phyloP scores from a whole-genome alignment of 371 early-diverging fungal species.

The Mortierella sp. region DNA sequence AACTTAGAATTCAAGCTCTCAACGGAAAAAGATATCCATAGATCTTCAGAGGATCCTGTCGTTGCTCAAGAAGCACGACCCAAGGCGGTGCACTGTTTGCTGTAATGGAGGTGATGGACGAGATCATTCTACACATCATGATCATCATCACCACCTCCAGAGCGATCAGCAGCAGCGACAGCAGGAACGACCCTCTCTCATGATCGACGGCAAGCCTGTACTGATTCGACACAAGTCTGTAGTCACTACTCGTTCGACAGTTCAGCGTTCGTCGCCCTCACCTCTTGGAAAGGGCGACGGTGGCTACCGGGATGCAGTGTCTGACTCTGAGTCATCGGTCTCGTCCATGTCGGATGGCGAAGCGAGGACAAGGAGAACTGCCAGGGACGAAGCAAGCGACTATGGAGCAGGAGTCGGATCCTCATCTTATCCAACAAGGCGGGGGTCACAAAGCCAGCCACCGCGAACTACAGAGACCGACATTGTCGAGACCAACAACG shows the following conservation, averaged over 20 bases:
- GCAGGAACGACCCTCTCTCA: conserved; percentile 2
- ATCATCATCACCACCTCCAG: background rate
- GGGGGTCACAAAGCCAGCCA: background rate
- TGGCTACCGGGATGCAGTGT: background rate
- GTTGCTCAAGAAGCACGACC: conserved; percentile 41
- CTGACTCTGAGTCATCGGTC: background rate
- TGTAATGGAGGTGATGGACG: conserved; percentile 25
- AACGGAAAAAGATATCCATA: conserved; percentile 32
- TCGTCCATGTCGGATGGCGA: background rate
- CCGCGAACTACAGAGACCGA: background rate
- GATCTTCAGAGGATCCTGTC: conserved; percentile 36
- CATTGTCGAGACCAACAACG: background rate
- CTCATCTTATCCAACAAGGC: background rate
- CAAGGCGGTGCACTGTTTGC: conserved; percentile 43
- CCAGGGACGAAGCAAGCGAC: background rate
- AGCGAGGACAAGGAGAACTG: background rate
- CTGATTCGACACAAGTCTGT: background rate
- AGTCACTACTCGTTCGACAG: background rate
- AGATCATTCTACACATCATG: conserved; percentile 11
- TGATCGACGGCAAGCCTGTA: conserved; percentile 14
- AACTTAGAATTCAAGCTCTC: conserved; percentile 16
- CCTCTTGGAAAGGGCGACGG: background rate
- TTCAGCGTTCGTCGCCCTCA: background rate
- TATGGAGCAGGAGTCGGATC: background rate
- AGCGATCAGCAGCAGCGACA: conserved; percentile 2